Evolutionary conservation across 306 rosid genomes (phyloP), one percentile per base, ranked within the genome.

Genomic region (Prunus mira): DNA sequence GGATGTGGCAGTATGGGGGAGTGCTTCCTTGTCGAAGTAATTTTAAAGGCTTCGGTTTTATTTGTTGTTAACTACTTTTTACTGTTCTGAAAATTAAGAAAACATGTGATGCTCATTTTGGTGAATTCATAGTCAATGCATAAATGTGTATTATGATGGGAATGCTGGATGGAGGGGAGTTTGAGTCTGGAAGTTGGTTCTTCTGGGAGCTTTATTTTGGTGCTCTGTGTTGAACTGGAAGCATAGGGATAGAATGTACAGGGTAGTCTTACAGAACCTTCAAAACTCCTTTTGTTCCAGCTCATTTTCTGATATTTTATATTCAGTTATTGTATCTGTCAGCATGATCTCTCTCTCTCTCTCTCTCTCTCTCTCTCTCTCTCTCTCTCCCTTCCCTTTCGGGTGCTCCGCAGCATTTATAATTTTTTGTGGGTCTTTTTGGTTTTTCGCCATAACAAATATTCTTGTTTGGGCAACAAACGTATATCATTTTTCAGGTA

Each of bases 101-200:
- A 75, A 76, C 78, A 46, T 71, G 78, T 70, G 67, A 38, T 72
- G 75, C 66, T 77, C 78, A 74, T 64, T 75, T 80, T 69, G 76
- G 67, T 77, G 70, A 60, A 60, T 76, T 76, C 9, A 15, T 67
- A 66, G 82, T 67, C 76, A 45, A 56, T 66, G 80, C 81, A 67
- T 65, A 86, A 76, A 83, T 86, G 87, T 86, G 89, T 83, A 81
- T 76, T 83, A 81, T 68, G 75, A 61, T 76, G 78, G 83, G 79
- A 63, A 67, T 54, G 24, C 49, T 19, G 78, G 58, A 57, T 49
- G 22, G 9, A 17, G 56, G 79, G 81, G 77, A 68, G 78, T 75
- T 83, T 75, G 79, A 81, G 79, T 80, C 84, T 72, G 78, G 60
- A 62, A 63, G 69, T 64, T 67, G 69, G 79, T 71, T 80, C 81